phyloP scores from a whole-genome alignment of 768 basidiomycete species.

The Suillus placidus region DNA sequence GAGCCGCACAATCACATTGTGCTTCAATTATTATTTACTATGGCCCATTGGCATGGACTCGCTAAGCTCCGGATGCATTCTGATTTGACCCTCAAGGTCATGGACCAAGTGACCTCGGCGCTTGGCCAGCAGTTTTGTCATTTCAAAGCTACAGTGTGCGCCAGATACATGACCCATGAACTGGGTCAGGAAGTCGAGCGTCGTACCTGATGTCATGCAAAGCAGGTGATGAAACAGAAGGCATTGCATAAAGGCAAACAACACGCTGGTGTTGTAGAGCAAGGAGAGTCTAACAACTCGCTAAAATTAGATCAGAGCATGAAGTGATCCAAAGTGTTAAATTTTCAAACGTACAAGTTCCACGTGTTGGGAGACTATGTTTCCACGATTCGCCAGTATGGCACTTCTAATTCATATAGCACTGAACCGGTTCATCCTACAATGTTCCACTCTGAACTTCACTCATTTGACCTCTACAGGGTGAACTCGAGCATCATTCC shows the following conservation, averaged over 20 bases:
- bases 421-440: conserved; percentile 27
- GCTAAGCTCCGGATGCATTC: neutral
- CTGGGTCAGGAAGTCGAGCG: neutral
- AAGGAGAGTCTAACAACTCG: too few species aligned
- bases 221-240: conserved; percentile 4
- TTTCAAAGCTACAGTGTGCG: neutral
- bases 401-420: conserved; percentile 39
- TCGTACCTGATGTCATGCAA: neutral
- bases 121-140: neutral
- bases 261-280: too few species aligned
- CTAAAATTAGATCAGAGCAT: too few species aligned
- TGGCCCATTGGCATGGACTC: conserved; percentile 19
- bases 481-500: conserved; percentile 16
- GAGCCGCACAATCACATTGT: conserved; percentile 1
- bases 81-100: neutral
- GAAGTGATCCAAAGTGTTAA: conserved; percentile 2
- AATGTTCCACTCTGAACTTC: too few species aligned
- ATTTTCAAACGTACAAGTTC: conserved; percentile 28
- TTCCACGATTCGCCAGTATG: conserved; percentile 21
- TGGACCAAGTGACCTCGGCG: neutral
- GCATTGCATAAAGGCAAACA: too few species aligned
- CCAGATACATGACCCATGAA: neutral
- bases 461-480: conserved; percentile 2
- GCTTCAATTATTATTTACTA: conserved; percentile 10
- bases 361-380: conserved; percentile 27